These are phyloP conservation scores for Yamadazyma nakazawae DNA, from an alignment of 805 yeast species.

Conservation along the genomic window DNA sequence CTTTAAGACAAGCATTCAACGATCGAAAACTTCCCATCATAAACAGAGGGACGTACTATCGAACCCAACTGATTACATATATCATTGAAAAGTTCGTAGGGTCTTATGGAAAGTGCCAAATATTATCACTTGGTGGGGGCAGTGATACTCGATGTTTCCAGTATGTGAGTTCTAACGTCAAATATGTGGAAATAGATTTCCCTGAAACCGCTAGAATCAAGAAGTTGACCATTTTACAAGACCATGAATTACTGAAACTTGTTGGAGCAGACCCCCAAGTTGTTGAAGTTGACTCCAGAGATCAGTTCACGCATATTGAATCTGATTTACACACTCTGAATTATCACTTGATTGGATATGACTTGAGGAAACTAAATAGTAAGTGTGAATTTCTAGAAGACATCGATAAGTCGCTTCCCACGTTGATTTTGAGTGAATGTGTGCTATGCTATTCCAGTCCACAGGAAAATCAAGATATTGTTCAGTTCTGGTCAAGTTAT, in stretches of 20 bases:
- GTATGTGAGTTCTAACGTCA: conserved; percentile 35
- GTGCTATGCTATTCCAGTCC: conserved; percentile 68
- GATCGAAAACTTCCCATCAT: conserved; percentile 59
- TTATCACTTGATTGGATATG: conserved; percentile 55
- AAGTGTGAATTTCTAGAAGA: conserved; percentile 14
- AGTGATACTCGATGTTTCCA: conserved; percentile 69
- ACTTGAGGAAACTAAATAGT: conserved; percentile 38
- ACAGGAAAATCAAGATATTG: conserved; percentile 41
- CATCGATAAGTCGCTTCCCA: conserved; percentile 43
- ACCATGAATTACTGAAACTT: conserved; percentile 23
- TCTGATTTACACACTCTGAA: conserved; percentile 32
- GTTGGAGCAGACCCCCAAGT: conserved; percentile 13
- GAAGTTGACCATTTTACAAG: conserved; percentile 41
- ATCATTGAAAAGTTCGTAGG: conserved; percentile 42
- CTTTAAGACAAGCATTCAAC: conserved; percentile 36
- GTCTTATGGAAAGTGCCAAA: conserved; percentile 37
- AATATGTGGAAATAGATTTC: conserved; percentile 65
- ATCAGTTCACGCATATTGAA: conserved; percentile 21
- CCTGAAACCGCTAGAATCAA: conserved; percentile 51
- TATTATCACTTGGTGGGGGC: conserved; percentile 77
- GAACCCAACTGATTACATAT: conserved; percentile 52
- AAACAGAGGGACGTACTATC: conserved; percentile 65
- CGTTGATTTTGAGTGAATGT: conserved; percentile 69
- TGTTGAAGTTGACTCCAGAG: conserved; percentile 14
- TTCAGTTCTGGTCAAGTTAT: conserved; percentile 39